phyloP scores from a whole-genome alignment of 257 asterid species.

The Asclepias syriaca region DNA sequence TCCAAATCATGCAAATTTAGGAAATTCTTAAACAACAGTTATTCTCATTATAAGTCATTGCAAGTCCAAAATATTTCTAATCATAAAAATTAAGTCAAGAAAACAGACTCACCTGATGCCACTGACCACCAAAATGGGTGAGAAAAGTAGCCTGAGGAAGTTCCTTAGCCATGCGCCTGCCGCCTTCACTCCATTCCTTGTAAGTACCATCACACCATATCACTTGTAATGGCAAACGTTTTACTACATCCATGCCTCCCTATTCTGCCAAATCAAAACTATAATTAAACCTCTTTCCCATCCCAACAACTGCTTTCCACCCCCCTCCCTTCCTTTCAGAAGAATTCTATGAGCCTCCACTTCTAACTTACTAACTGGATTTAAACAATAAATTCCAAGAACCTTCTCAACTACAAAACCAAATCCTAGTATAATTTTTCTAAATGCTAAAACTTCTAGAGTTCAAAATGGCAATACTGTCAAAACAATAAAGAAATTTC shows the following conservation, averaged over 20 bases:
- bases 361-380: constrained; percentile 34
- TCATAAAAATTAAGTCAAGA: background rate
- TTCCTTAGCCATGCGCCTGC: constrained; percentile 42
- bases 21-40: background rate
- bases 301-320: constrained; percentile 54
- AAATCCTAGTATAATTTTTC: constrained; percentile 62
- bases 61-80: background rate
- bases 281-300: constrained; percentile 61
- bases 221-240: constrained; percentile 54
- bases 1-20: background rate
- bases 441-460: constrained; percentile 44
- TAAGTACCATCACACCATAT: constrained; percentile 67
- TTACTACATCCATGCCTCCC: constrained; percentile 56
- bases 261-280: constrained; percentile 78
- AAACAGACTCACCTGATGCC: constrained; percentile 66
- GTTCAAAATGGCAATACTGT: constrained; percentile 68
- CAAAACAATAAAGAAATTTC: too few relatives aligned
- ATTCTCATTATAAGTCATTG: background rate
- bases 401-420: constrained; percentile 54
- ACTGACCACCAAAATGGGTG: constrained; percentile 76
- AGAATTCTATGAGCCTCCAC: constrained; percentile 78
- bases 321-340: too few relatives aligned
- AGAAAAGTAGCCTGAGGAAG: constrained; percentile 52
- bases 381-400: constrained; percentile 45
- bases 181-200: constrained; percentile 53